Base-by-base conservation (phyloP, 1,284 basidiomycete genomes). In the Rhodotorula sp. region DNA sequence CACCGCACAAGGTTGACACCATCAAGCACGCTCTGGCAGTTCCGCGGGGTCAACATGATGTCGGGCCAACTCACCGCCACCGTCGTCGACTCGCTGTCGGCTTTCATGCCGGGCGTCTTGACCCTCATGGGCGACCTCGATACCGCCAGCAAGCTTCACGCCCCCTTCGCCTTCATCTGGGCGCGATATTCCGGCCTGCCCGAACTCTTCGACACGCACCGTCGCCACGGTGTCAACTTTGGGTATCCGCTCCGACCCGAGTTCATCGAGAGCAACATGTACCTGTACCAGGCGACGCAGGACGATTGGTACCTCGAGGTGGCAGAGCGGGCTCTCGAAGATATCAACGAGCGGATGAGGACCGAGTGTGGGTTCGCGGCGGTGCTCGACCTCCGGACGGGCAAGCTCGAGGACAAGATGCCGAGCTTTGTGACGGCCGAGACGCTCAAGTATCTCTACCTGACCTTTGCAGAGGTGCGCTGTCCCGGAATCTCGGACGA, bases 291-390 rank as follows among this genome's bases (percentile, higher is more conserved):
- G 91, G 94, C 94, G 26, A 97, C 94, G 4, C 86, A 85, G 64
- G 95, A 97, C 79, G 84, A 91, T 12, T 93, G 92, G 79, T 97
- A 97, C 80, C 86, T 97, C 2, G 88, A 93, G 70, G 87, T 96
- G 17, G 94, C 91, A 46, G 91, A 94, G 79, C 87, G 90, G 12
- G 84, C 95, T 37, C 81, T 97, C 33, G 82, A 84, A 66, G 94
- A 97, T 78, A 81, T 97, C 45, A 85, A 83, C 37, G 83, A 85
- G 17, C 85, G 92, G 56, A 84, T 90, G 5, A 90, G 88, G 79
- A 91, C 93, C 4, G 83, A 86, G 15, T 97, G 94, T 79, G 94
- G 94, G 0, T 84, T 97, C 53, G 86, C 91, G 10, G 88, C 90
- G 3, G 88, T 97, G 70, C 83, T 85, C 71, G 89, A 95, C 79